Percentiles rank a stretch among this genome's conserved stretches.
These are phyloP conservation scores for Globisporangium abappressorium DNA, from an alignment of 352 stramenopile genomes.

Conservation along the genomic window DNA sequence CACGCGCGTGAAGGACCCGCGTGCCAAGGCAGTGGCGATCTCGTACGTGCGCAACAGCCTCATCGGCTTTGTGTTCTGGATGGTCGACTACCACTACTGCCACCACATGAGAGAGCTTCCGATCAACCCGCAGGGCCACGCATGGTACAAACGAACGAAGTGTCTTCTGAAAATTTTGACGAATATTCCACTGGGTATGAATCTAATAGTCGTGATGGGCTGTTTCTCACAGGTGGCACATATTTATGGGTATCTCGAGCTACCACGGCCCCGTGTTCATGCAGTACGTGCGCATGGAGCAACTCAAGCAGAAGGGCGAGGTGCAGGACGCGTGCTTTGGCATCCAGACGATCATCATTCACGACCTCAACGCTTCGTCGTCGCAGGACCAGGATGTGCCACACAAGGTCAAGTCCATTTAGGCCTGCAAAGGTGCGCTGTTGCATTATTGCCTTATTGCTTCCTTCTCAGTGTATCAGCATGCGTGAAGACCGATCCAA, in stretches of 20 bases:
- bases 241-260: conserved; percentile 75
- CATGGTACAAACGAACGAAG: conserved; percentile 42
- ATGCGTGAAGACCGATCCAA: not conserved
- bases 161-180: not conserved
- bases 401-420: conserved; percentile 15
- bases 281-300: conserved; percentile 81
- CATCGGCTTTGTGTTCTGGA: conserved; percentile 64
- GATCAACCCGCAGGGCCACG: conserved; percentile 77
- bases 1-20: conserved; percentile 47
- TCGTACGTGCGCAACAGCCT: conserved; percentile 64
- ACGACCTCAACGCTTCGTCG: conserved; percentile 16
- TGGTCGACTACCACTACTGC: conserved; percentile 84
- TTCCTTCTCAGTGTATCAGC: not conserved
- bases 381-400: not conserved
- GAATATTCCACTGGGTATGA: not conserved
- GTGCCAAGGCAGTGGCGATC: conserved; percentile 48
- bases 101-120: conserved; percentile 46
- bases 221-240: conserved; percentile 55
- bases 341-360: conserved; percentile 68
- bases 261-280: conserved; percentile 85
- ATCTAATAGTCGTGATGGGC: not conserved
- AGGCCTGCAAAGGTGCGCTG: not conserved
- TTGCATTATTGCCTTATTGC: not conserved
- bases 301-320: conserved; percentile 60
- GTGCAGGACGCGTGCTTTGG: conserved; percentile 52